Conservation (phyloP, 176 grass and related monocot species). For the Panicum miliaceum region DNA sequence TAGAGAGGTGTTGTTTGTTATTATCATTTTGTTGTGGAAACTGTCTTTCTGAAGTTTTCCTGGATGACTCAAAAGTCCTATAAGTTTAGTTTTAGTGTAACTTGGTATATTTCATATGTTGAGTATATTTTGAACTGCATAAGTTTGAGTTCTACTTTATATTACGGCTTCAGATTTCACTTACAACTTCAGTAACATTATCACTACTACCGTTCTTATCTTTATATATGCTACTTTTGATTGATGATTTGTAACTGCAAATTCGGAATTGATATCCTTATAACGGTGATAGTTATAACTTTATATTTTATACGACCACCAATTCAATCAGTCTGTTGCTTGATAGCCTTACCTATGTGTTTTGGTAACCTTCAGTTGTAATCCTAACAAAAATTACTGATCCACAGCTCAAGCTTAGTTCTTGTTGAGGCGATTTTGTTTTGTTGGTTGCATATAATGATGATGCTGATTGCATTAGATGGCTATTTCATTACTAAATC, state of each 20-base stretch:
- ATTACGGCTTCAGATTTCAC: slow-evolving; percentile 2
- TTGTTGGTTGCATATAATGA: slow-evolving; percentile 5
- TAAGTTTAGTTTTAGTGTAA: slow-evolving; percentile 17
- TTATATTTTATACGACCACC: neutral
- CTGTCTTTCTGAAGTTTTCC: neutral
- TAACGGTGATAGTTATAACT: slow-evolving; percentile 9
- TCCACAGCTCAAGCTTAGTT: neutral
- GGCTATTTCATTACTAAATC: neutral
- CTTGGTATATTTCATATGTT: neutral
- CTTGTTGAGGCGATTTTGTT: neutral
- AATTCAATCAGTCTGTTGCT: slow-evolving; percentile 7
- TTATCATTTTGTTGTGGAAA: slow-evolving; percentile 5
- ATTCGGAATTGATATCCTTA: neutral
- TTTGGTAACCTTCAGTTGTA: neutral
- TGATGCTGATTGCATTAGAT: slow-evolving; percentile 3
- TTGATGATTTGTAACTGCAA: neutral
- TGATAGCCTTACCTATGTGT: neutral
- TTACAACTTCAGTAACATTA: neutral
- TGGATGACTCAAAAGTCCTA: neutral
- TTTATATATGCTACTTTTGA: slow-evolving; percentile 16
- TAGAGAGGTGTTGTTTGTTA: neutral
- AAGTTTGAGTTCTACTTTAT: slow-evolving; percentile 19
- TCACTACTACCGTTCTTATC: slow-evolving; percentile 7
- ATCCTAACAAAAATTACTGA: neutral
- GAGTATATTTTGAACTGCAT: neutral